A percentile compares a stretch with the other conserved stretches of the same genome.
These are phyloP conservation scores for Skeletonema costatum DNA, from an alignment of 108 stramenopile species.

Conservation along the genomic window DNA sequence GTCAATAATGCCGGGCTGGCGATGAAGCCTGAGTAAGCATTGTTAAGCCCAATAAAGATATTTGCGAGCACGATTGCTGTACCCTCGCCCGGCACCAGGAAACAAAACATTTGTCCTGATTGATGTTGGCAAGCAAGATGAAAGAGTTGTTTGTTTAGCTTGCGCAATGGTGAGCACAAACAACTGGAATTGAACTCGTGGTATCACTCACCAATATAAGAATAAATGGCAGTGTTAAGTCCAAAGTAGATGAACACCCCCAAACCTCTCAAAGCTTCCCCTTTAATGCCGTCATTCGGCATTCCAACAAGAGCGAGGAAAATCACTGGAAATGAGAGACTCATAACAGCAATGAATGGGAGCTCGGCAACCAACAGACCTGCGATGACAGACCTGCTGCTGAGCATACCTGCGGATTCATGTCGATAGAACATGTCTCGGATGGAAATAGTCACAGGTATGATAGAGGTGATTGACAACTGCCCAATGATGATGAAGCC, in stretches of 20 bases:
- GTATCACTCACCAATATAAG: slow-evolving; percentile 35
- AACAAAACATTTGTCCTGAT: neutral
- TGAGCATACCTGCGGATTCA: slow-evolving; percentile 42
- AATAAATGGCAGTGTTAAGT: slow-evolving; percentile 47
- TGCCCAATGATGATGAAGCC: slow-evolving; percentile 54
- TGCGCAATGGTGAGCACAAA: neutral
- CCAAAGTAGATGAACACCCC: slow-evolving; percentile 42
- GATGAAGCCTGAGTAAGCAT: slow-evolving; percentile 45
- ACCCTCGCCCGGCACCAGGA: slow-evolving; percentile 32
- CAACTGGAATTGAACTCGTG: slow-evolving; percentile 24
- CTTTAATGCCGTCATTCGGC: neutral
- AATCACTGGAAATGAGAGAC: slow-evolving; percentile 22
- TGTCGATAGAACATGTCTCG: slow-evolving; percentile 67
- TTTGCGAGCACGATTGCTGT: slow-evolving; percentile 30
- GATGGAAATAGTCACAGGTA: slow-evolving; percentile 48
- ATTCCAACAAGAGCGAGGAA: slow-evolving; percentile 25
- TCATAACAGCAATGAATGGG: slow-evolving; percentile 29
- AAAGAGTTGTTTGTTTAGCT: neutral
- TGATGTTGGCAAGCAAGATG: neutral
- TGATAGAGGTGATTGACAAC: slow-evolving; percentile 35
- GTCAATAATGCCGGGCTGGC: slow-evolving; percentile 39
- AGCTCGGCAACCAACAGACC: slow-evolving; percentile 43
- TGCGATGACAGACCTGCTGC: slow-evolving; percentile 21
- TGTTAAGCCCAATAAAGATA: slow-evolving; percentile 46
- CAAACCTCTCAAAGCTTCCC: neutral